These are phyloP conservation scores for Bryum argenteum DNA, from an alignment of 225 moss, liverwort and hornwort genomes.

Conservation along the genomic window DNA sequence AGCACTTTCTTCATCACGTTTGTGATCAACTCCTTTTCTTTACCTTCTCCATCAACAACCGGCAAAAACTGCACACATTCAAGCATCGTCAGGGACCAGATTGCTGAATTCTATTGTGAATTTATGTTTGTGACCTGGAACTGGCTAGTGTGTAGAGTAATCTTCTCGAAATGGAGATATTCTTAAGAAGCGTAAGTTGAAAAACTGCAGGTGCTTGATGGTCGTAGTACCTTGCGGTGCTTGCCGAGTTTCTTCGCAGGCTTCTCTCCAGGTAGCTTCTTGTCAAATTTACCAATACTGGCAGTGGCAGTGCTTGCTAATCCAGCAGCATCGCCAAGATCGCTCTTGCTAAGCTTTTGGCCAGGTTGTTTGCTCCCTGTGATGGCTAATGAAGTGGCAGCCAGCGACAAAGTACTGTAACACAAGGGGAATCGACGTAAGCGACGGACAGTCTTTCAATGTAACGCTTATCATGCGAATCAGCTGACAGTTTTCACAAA, in stretches of 20 bases:
- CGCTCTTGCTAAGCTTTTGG: conserved; percentile 71
- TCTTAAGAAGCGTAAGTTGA: background rate
- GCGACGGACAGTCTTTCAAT: background rate
- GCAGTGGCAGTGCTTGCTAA: conserved; percentile 93
- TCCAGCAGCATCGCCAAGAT: conserved; percentile 89
- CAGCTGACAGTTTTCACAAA: background rate
- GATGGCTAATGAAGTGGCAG: conserved; percentile 87
- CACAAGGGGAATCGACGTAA: conserved; percentile 11
- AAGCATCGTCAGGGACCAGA: conserved; percentile 8
- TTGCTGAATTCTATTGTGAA: background rate
- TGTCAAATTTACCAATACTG: conserved; percentile 98
- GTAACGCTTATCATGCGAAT: background rate
- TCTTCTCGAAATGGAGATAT: background rate
- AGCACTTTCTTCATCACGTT: conserved; percentile 84
- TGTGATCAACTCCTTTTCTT: conserved; percentile 78
- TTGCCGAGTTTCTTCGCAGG: conserved; percentile 65
- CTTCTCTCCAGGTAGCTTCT: conserved; percentile 86
- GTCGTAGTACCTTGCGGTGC: conserved; percentile 45
- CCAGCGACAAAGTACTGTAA: conserved; percentile 91
- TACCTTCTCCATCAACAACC: conserved; percentile 81
- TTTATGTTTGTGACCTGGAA: background rate
- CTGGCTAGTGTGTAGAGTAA: background rate
- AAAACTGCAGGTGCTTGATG: conserved; percentile 1
- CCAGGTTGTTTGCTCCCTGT: conserved; percentile 80
- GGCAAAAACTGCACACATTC: conserved; percentile 80